These are phyloP conservation scores for Aureobasidium namibiae DNA, from an alignment of 2,329 filamentous ascomycete genomes.

Conservation along the genomic window DNA sequence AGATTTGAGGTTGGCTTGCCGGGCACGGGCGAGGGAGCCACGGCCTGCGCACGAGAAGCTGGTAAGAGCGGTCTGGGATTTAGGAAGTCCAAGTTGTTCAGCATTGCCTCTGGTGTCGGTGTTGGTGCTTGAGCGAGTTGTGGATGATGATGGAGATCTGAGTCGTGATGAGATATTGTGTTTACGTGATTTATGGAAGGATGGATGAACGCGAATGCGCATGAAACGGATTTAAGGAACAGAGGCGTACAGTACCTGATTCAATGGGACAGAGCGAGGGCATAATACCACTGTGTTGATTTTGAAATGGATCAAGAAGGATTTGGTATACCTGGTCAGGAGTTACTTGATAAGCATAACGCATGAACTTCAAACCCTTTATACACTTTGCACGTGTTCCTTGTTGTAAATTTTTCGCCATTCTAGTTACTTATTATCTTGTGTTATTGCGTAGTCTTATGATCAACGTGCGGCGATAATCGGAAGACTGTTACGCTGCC, in stretches of 20 bases:
- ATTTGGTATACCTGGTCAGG: background rate
- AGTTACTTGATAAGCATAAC: background rate
- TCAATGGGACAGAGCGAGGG: background rate
- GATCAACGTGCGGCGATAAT: too few species aligned
- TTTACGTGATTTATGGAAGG: background rate
- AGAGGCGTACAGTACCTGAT: background rate
- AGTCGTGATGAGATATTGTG: background rate
- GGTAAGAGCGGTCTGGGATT: slow-evolving; percentile 25
- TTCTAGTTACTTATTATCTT: too few species aligned
- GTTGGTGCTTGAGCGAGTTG: slow-evolving; percentile 11
- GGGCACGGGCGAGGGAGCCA: slow-evolving; percentile 18
- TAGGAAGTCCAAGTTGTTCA: slow-evolving; percentile 23
- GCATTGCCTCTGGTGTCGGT: slow-evolving; percentile 7
- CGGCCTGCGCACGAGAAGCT: slow-evolving; percentile 25
- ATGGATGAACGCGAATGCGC: background rate
- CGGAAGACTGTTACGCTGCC: too few species aligned
- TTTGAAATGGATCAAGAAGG: background rate
- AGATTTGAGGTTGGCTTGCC: slow-evolving; percentile 36
- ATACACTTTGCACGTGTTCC: too few species aligned
- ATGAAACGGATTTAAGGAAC: background rate
- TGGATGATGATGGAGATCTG: background rate
- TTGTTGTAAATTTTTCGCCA: too few species aligned
- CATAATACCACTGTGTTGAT: slow-evolving; percentile 1
- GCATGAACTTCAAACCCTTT: background rate
- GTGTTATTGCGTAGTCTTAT: too few species aligned